Conservation (phyloP, 2,329 filamentous ascomycete species). For the Pseudogymnoascus sp. region DNA sequence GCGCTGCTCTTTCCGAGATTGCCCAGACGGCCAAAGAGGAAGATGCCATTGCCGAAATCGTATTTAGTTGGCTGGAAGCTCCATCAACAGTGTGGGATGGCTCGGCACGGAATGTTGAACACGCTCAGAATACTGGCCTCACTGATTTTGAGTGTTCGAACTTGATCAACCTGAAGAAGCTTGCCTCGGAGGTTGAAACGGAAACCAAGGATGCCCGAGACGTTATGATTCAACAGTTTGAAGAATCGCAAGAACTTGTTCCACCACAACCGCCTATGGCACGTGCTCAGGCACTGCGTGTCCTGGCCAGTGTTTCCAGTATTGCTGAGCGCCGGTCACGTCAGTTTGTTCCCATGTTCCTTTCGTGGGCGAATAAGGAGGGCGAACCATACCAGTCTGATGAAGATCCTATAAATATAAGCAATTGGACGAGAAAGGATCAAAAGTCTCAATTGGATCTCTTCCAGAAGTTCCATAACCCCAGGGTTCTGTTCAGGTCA, state of each 20-base stretch:
- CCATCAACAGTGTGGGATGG: constrained; percentile 48
- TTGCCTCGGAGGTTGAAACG: constrained; percentile 43
- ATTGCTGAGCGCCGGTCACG: constrained; percentile 83
- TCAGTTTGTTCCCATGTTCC: constrained; percentile 73
- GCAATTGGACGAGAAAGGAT: constrained; percentile 65
- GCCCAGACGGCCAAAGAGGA: constrained; percentile 64
- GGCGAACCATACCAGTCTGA: constrained; percentile 23
- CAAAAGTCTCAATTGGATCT: constrained; percentile 75
- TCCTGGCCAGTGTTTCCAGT: constrained; percentile 64
- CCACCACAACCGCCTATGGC: constrained; percentile 47
- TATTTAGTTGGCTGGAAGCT: constrained; percentile 68
- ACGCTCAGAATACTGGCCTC: constrained; percentile 33
- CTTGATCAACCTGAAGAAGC: constrained; percentile 48
- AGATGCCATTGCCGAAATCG: constrained; percentile 59
- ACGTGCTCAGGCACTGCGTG: constrained; percentile 69
- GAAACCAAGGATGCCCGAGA: constrained; percentile 46
- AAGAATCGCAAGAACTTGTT: constrained; percentile 51
- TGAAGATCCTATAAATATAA: constrained; percentile 23
- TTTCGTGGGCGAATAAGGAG: constrained; percentile 63
- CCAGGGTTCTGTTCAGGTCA: constrained; percentile 71
- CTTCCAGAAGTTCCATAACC: constrained; percentile 80
- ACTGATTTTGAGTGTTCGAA: constrained; percentile 85
- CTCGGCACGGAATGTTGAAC: constrained; percentile 30
- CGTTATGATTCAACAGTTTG: constrained; percentile 55
- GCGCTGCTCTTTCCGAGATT: constrained; percentile 67